Evolutionary conservation across 2,329 filamentous ascomycete genomes (phyloP).

Genomic region (Sclerotinia borealis): DNA sequence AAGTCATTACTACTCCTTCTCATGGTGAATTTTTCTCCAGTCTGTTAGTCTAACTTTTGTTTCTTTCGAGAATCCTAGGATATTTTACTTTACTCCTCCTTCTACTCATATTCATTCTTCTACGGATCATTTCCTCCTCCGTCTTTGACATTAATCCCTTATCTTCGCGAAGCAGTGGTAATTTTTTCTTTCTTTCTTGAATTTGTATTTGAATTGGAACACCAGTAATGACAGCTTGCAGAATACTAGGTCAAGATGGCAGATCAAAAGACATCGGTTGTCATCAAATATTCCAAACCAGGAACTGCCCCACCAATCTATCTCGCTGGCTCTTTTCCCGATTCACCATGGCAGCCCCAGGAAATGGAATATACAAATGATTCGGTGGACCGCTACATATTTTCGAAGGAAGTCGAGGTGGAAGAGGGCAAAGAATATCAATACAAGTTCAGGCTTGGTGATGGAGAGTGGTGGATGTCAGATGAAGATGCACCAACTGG

Average conservation of each 20-base stretch:
- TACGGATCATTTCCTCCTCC: neutral
- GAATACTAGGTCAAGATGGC: conserved; percentile 7
- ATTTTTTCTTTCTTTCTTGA: neutral
- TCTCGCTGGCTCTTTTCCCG: conserved; percentile 62
- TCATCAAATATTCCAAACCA: conserved; percentile 53
- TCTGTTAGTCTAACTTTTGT: neutral
- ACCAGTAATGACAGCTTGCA: conserved; percentile 1
- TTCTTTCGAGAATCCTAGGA: neutral
- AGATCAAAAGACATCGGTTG: conserved; percentile 11
- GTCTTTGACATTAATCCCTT: neutral
- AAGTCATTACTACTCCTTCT: neutral
- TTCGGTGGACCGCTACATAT: conserved; percentile 45
- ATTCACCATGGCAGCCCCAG: conserved; percentile 58
- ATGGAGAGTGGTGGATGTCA: conserved; percentile 63
- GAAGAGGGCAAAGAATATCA: conserved; percentile 56
- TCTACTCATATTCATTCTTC: neutral
- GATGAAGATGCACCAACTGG: conserved; percentile 56
- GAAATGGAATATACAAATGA: conserved; percentile 56
- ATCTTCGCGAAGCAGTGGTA: neutral
- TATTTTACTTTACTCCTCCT: neutral
- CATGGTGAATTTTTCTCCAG: neutral
- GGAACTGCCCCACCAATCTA: conserved; percentile 62
- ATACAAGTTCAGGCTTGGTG: conserved; percentile 68
- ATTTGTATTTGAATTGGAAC: neutral
- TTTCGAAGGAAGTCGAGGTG: conserved; percentile 49